These are phyloP conservation scores for Amanita subjunquillea DNA, from an alignment of 768 basidiomycete species.

Conservation along the genomic window DNA sequence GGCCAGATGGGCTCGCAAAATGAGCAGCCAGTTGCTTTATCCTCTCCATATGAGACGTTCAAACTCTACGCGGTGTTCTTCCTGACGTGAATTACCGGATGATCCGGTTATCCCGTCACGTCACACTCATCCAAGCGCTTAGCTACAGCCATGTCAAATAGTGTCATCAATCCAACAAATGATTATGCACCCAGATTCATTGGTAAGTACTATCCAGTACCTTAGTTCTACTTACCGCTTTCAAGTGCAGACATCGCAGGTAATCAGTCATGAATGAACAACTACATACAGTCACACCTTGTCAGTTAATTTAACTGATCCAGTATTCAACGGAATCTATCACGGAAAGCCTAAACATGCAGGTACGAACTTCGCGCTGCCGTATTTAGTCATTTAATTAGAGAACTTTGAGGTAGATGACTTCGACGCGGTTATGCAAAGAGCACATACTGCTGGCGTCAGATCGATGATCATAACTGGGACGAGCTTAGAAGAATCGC, in stretches of 20 bases:
- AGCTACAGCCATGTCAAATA: neutral
- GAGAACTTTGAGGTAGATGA: constrained; percentile 36
- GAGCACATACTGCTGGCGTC: constrained; percentile 51
- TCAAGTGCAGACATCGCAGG: constrained; percentile 1
- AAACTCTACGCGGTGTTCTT: neutral
- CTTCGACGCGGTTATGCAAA: constrained; percentile 42
- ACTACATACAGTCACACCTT: neutral
- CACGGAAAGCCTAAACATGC: constrained; percentile 40
- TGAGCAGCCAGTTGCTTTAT: constrained; percentile 59
- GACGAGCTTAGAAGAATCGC: constrained; percentile 55
- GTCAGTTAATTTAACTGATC: constrained; percentile 36
- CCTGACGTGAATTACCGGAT: neutral
- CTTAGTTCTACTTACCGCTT: neutral
- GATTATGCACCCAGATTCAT: neutral
- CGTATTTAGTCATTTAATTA: neutral
- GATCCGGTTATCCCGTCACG: no score
- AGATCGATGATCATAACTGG: constrained; percentile 71
- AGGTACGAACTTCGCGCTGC: constrained; percentile 18
- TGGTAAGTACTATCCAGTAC: neutral
- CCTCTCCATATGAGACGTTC: constrained; percentile 38
- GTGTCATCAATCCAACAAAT: neutral
- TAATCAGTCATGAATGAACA: neutral
- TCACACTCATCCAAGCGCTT: no score
- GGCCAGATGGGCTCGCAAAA: constrained; percentile 33
- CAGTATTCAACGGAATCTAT: constrained; percentile 43